These are phyloP conservation scores for Fusarium irregulare DNA, from an alignment of 2,329 filamentous ascomycete genomes.

Conservation along the genomic window DNA sequence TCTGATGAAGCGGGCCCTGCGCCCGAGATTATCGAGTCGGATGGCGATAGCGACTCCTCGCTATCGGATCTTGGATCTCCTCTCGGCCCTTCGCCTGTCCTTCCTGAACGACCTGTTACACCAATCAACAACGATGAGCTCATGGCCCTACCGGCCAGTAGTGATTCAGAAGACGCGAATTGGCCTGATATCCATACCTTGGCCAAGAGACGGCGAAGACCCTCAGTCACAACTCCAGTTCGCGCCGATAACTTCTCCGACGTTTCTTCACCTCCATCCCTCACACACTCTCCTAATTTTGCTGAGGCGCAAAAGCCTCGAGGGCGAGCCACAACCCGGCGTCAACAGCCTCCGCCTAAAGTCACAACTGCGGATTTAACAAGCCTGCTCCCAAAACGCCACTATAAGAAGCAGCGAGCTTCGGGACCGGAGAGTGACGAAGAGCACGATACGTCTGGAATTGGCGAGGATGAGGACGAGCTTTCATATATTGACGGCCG, in stretches of 20 bases:
- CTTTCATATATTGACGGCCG: slow-evolving; percentile 59
- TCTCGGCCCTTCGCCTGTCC: slow-evolving; percentile 44
- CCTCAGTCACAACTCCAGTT: slow-evolving; percentile 53
- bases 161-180: slow-evolving; percentile 59
- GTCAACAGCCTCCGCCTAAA: slow-evolving; percentile 56
- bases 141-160: slow-evolving; percentile 67
- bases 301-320: slow-evolving; percentile 46
- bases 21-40: slow-evolving; percentile 15
- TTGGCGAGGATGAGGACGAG: slow-evolving; percentile 68
- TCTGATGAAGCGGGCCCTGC: slow-evolving; percentile 26
- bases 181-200: slow-evolving; percentile 66
- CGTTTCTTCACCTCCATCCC: slow-evolving; percentile 71
- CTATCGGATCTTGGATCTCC: slow-evolving; percentile 55
- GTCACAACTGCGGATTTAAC: slow-evolving; percentile 67
- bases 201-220: slow-evolving; percentile 58
- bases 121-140: slow-evolving; percentile 61
- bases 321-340: slow-evolving; percentile 48
- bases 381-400: slow-evolving; percentile 64
- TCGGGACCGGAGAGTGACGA: slow-evolving; percentile 58
- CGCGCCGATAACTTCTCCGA: slow-evolving; percentile 61
- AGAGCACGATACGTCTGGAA: slow-evolving; percentile 60
- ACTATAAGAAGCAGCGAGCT: slow-evolving; percentile 55
- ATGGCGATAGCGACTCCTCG: slow-evolving; percentile 53
- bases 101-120: slow-evolving; percentile 52
- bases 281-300: slow-evolving; percentile 74